A percentile compares a stretch with the other conserved stretches of the same genome.
Conservation (phyloP, 2,329 filamentous ascomycete genomes). For the Tolypocladium sp. region DNA sequence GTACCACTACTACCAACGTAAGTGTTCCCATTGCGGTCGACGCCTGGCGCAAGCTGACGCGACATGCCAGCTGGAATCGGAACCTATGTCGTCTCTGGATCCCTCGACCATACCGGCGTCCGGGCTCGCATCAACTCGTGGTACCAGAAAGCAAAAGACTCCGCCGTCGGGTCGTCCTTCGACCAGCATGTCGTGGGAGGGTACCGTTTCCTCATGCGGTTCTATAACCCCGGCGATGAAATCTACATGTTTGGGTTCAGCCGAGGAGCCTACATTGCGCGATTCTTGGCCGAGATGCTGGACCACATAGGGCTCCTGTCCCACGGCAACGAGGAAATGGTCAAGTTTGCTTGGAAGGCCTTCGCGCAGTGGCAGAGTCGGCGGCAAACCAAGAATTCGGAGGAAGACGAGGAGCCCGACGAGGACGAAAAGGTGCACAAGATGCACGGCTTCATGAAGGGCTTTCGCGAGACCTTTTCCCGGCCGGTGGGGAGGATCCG, state of each 20-base stretch:
- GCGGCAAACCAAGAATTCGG: conserved; percentile 31
- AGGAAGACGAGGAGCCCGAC: conserved; percentile 31
- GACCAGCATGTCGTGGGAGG: conserved; percentile 76
- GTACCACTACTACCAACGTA: conserved; percentile 56
- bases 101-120: conserved; percentile 47
- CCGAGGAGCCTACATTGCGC: conserved; percentile 63
- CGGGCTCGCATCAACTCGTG: conserved; percentile 52
- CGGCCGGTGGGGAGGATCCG: conserved; percentile 63
- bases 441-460: conserved; percentile 67
- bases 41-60: neutral
- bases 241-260: conserved; percentile 71
- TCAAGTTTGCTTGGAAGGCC: conserved; percentile 75
- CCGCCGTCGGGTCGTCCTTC: conserved; percentile 70
- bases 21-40: conserved; percentile 10
- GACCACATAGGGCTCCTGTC: conserved; percentile 73
- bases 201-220: conserved; percentile 71
- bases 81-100: conserved; percentile 57
- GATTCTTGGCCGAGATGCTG: conserved; percentile 75
- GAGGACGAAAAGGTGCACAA: conserved; percentile 29
- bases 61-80: conserved; percentile 53
- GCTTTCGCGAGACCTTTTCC: conserved; percentile 73
- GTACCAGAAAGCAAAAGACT: conserved; percentile 68
- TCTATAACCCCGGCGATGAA: conserved; percentile 54
- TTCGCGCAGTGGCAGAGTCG: conserved; percentile 66
- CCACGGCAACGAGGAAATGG: conserved; percentile 79